These are phyloP conservation scores for Candolleomyces eurysporus DNA, from an alignment of 768 basidiomycete species.

Conservation along the genomic window DNA sequence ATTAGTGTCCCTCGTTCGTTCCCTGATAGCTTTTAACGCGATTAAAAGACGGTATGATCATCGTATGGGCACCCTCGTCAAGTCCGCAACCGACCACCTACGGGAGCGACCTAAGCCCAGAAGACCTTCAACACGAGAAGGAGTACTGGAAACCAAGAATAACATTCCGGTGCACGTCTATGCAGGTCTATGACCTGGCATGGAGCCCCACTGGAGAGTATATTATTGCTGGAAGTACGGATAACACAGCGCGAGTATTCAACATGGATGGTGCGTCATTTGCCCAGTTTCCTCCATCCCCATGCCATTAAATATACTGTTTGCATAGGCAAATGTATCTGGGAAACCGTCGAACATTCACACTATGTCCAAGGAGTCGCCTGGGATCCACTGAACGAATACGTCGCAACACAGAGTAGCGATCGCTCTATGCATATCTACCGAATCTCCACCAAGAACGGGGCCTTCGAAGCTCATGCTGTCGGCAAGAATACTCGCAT, in stretches of 20 bases:
- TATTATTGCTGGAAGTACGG: conserved; percentile 94
- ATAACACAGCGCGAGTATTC: conserved; percentile 90
- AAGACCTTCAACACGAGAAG: conserved; percentile 86
- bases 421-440: conserved; percentile 97
- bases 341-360: conserved; percentile 89
- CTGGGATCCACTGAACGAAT: conserved; percentile 98
- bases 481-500: conserved; percentile 86
- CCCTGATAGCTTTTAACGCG: conserved; percentile 12
- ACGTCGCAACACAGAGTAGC: conserved; percentile 94
- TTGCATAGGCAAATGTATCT: conserved; percentile 72
- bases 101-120: conserved; percentile 76
- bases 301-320: conserved; percentile 5
- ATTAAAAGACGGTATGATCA: conserved; percentile 87
- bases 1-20: conserved; percentile 5
- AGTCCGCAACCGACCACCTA: conserved; percentile 70
- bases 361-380: conserved; percentile 99
- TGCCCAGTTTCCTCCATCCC: conserved; percentile 26
- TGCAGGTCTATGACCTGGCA: conserved; percentile 97
- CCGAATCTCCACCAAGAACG: conserved; percentile 73
- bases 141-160: conserved; percentile 93
- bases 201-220: conserved; percentile 97
- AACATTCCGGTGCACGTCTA: conserved; percentile 84
- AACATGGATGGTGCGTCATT: conserved; percentile 58
- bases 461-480: conserved; percentile 86
- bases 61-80: conserved; percentile 88